Percentiles rank a stretch among this genome's conserved stretches.
phyloP scores from a whole-genome alignment of 2,329 filamentous ascomycete genomes.

The Fusarium sp. region DNA sequence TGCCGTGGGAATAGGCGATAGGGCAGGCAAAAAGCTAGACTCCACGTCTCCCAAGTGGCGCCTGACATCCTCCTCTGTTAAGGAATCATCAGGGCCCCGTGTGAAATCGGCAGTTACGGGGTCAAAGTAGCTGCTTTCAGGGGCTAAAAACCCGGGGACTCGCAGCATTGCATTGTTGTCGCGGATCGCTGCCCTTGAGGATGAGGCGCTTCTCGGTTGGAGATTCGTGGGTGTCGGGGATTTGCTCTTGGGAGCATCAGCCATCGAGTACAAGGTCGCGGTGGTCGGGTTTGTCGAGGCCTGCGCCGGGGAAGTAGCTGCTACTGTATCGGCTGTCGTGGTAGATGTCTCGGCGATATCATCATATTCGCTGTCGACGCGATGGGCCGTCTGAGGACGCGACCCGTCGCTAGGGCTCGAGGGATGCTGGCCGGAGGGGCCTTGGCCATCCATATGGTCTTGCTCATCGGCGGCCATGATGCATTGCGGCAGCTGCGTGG shows the following conservation, averaged over 20 bases:
- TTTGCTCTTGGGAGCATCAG: slow-evolving; percentile 26
- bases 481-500: slow-evolving; percentile 47
- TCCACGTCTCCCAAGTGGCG: slow-evolving; percentile 73
- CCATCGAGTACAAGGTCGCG: slow-evolving; percentile 31
- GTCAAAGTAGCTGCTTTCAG: slow-evolving; percentile 59
- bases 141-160: slow-evolving; percentile 35
- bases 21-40: slow-evolving; percentile 71
- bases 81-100: slow-evolving; percentile 56
- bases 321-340: slow-evolving; percentile 28
- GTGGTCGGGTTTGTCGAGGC: slow-evolving; percentile 18
- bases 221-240: slow-evolving; percentile 13
- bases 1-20: slow-evolving; percentile 67
- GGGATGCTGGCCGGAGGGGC: slow-evolving; percentile 32
- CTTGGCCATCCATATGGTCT: slow-evolving; percentile 26
- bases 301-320: slow-evolving; percentile 22
- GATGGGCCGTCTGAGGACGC: slow-evolving; percentile 43
- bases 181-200: slow-evolving; percentile 15
- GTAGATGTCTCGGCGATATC: slow-evolving; percentile 34
- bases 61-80: slow-evolving; percentile 65
- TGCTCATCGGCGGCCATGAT: slow-evolving; percentile 54
- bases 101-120: slow-evolving; percentile 53
- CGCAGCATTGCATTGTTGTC: slow-evolving; percentile 33
- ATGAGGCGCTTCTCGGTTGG: slow-evolving; percentile 8
- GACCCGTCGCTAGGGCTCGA: slow-evolving; percentile 38
- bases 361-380: slow-evolving; percentile 31